These are phyloP conservation scores for Arctium lappa DNA, from an alignment of 129 eudicot genomes.

Conservation along the genomic window DNA sequence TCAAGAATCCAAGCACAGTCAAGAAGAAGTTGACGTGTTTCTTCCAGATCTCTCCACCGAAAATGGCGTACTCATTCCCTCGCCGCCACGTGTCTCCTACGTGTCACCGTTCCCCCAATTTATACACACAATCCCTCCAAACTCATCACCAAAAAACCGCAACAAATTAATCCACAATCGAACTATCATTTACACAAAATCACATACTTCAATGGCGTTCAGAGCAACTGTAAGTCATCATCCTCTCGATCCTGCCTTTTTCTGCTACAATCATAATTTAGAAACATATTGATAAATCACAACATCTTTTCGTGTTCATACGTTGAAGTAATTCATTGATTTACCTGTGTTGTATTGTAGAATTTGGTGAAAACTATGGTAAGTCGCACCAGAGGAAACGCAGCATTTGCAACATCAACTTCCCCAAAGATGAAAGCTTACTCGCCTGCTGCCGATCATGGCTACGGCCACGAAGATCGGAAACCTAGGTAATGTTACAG, in stretches of 20 bases:
- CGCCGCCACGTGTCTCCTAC: slow-evolving; percentile 21
- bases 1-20: slow-evolving; percentile 6
- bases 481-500: slow-evolving; percentile 30
- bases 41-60: slow-evolving; percentile 17
- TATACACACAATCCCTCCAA: not conserved
- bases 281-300: not conserved
- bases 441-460: slow-evolving; percentile 26
- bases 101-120: slow-evolving; percentile 5
- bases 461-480: slow-evolving; percentile 16
- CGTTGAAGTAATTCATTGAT: not conserved
- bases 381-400: slow-evolving; percentile 22
- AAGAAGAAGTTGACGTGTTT: slow-evolving; percentile 10
- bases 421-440: slow-evolving; percentile 42
- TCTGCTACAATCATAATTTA: not conserved
- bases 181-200: not conserved
- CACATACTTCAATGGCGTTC: slow-evolving; percentile 41
- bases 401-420: slow-evolving; percentile 52
- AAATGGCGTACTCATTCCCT: not conserved
- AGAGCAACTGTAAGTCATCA: slow-evolving; percentile 37
- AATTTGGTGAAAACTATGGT: slow-evolving; percentile 38
- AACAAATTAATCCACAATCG: not conserved
- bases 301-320: not conserved
- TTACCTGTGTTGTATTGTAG: slow-evolving; percentile 14
- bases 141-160: not conserved
- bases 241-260: not conserved